These are phyloP conservation scores for Blastobotrys apis DNA, from an alignment of 1,139 yeast species.

Conservation along the genomic window DNA sequence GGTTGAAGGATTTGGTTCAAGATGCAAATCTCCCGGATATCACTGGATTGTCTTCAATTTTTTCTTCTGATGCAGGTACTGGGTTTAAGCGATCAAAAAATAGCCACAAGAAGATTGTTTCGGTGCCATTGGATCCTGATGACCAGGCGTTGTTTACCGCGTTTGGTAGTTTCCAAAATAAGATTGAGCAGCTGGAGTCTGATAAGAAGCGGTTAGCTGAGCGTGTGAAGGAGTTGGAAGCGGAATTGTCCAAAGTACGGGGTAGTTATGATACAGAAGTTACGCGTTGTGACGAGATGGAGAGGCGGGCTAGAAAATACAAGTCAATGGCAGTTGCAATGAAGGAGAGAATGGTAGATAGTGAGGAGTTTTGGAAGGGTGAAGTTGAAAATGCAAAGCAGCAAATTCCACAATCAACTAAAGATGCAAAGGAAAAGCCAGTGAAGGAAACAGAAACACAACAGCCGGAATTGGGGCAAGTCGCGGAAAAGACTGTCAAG, in stretches of 20 bases:
- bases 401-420: not conserved
- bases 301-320: conserved; percentile 22
- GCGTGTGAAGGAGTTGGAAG: conserved; percentile 16
- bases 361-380: conserved; percentile 3
- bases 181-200: conserved; percentile 21
- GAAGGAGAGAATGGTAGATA: conserved; percentile 15
- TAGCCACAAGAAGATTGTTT: conserved; percentile 26
- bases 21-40: conserved; percentile 24
- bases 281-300: conserved; percentile 17
- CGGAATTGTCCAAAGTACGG: conserved; percentile 17
- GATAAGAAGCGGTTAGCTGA: conserved; percentile 12
- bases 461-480: not conserved
- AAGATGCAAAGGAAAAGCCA: not conserved
- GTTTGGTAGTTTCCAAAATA: conserved; percentile 26
- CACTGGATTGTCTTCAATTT: conserved; percentile 27
- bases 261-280: conserved; percentile 15
- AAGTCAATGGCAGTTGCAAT: conserved; percentile 20
- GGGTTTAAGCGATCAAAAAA: conserved; percentile 11
- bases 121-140: conserved; percentile 29
- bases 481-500: not conserved
- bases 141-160: conserved; percentile 29
- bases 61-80: conserved; percentile 22
- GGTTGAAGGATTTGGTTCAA: conserved; percentile 9
- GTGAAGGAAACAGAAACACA: not conserved
- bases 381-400: not conserved